Percentiles rank a stretch among this genome's conserved stretches.
Conservation (phyloP, 164 flowering plant species). For the Magnolia changhungtana region DNA sequence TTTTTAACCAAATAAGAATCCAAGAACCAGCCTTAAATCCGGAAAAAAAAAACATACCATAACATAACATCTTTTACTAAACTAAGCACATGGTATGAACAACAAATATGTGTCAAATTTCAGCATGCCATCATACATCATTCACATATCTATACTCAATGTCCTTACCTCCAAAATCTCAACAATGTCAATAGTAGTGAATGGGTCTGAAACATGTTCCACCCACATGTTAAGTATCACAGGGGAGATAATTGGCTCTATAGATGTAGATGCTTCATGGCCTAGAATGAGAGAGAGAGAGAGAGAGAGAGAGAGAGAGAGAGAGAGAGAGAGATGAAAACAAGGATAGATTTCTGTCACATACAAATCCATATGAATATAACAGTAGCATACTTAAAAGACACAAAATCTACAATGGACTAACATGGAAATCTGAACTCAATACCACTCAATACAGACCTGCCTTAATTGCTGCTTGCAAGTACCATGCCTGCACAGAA, state of each 20-base stretch:
- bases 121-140: not conserved
- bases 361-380: no score
- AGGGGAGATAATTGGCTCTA: slow-evolving; percentile 76
- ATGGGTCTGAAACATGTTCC: slow-evolving; percentile 81
- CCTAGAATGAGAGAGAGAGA: slow-evolving; percentile 41
- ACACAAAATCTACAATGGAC: no score
- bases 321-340: slow-evolving; percentile 4
- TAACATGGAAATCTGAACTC: no score
- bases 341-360: not conserved
- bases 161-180: no score
- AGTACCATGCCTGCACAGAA: slow-evolving; percentile 34
- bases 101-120: not conserved
- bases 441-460: no score
- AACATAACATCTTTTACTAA: not conserved
- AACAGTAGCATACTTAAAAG: not conserved
- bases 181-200: slow-evolving; percentile 40
- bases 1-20: no score
- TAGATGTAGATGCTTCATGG: slow-evolving; percentile 44
- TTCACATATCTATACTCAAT: no score
- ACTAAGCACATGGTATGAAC: not conserved
- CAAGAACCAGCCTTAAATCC: no score
- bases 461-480: slow-evolving; percentile 64
- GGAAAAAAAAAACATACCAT: no score
- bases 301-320: no score
- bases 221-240: slow-evolving; percentile 77